Percentiles rank a stretch among this genome's conserved stretches.
phyloP scores from a whole-genome alignment of 2,329 filamentous ascomycete species.

The Lasiodiplodia hormozganensis region DNA sequence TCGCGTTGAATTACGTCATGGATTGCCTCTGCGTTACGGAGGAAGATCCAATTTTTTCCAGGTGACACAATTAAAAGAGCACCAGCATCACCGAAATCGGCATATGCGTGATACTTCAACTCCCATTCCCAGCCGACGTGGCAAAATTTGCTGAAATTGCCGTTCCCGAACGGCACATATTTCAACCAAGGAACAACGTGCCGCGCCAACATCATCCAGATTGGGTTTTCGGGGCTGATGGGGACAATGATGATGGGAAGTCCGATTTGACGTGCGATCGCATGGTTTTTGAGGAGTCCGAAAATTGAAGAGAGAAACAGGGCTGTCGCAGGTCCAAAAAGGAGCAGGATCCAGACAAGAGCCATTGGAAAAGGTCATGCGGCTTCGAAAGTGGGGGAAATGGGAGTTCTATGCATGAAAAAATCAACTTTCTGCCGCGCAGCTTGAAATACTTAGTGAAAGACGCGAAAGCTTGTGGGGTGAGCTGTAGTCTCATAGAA shows the following conservation, averaged over 20 bases:
- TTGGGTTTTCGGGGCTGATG: slow-evolving; percentile 35
- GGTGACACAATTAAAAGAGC: slow-evolving; percentile 38
- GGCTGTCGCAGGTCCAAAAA: background rate
- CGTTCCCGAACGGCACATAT: slow-evolving; percentile 32
- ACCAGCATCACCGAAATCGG: slow-evolving; percentile 33
- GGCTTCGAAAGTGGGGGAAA: background rate
- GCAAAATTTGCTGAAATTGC: slow-evolving; percentile 35
- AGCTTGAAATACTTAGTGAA: background rate
- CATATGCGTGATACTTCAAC: slow-evolving; percentile 32
- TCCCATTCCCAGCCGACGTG: slow-evolving; percentile 38
- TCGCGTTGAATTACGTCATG: slow-evolving; percentile 32
- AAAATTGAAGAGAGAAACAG: background rate
- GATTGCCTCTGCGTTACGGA: slow-evolving; percentile 33
- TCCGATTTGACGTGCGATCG: background rate
- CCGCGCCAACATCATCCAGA: slow-evolving; percentile 34
- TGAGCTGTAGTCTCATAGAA: too few species aligned
- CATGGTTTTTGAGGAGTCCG: slow-evolving; percentile 27
- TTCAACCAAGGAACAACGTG: slow-evolving; percentile 32
- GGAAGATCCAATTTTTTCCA: slow-evolving; percentile 35
- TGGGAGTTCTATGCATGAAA: background rate
- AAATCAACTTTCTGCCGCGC: background rate
- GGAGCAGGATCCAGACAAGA: background rate
- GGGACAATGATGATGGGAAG: slow-evolving; percentile 31
- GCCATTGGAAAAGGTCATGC: background rate
- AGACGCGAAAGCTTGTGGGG: background rate